These are phyloP conservation scores for Verticillium tricorpus DNA, from an alignment of 2,329 filamentous ascomycete genomes.

Conservation along the genomic window DNA sequence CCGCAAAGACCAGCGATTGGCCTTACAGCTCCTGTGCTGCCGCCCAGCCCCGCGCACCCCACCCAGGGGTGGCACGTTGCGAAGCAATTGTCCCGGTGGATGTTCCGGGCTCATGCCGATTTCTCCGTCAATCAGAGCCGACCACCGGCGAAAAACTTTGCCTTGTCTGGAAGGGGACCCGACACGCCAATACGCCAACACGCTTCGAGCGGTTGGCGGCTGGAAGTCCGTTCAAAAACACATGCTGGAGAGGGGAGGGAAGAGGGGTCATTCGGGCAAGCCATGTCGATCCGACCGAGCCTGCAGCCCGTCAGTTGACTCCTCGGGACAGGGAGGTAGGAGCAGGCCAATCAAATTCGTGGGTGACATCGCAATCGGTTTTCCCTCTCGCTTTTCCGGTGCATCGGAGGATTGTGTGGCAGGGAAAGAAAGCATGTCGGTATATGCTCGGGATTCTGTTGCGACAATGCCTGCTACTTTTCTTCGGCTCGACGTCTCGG, in stretches of 20 bases:
- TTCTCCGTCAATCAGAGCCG: slow-evolving; percentile 29
- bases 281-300: not conserved
- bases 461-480: not conserved
- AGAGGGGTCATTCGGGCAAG: not conserved
- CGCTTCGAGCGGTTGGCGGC: not conserved
- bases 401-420: not conserved
- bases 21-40: slow-evolving; percentile 5
- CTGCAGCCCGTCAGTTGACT: slow-evolving; percentile 7
- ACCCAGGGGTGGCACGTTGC: slow-evolving; percentile 10
- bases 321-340: slow-evolving; percentile 4
- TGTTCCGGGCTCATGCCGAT: slow-evolving; percentile 21
- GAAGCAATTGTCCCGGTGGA: slow-evolving; percentile 11
- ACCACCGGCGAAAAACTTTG: not conserved
- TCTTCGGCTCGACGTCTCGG: not conserved
- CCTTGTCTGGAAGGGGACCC: not conserved
- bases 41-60: slow-evolving; percentile 16
- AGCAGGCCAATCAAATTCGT: slow-evolving; percentile 4
- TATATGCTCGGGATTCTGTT: slow-evolving; percentile 9
- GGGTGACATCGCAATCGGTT: not conserved
- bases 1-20: slow-evolving; percentile 5
- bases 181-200: slow-evolving; percentile 3
- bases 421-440: slow-evolving; percentile 5
- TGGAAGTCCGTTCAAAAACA: not conserved
- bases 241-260: not conserved
- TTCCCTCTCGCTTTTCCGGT: not conserved